A percentile compares a stretch with the other conserved stretches of the same genome.
These are phyloP conservation scores for Wallacemonas sp. DNA, from an alignment of 208 protist genomes.

Conservation along the genomic window DNA sequence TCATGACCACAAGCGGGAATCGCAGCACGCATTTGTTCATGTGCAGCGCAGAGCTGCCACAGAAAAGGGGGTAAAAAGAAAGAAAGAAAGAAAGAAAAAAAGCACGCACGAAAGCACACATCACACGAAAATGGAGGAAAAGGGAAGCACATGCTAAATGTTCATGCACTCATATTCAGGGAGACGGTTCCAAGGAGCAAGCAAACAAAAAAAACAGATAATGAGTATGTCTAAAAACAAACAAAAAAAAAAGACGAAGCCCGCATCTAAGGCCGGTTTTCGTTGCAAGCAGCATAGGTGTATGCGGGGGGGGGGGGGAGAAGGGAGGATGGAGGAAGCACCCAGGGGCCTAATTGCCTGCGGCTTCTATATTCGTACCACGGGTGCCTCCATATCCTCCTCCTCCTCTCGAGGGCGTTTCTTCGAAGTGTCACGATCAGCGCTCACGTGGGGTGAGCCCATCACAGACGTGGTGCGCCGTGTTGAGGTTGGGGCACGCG, in stretches of 20 bases:
- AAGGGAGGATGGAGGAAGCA: no score
- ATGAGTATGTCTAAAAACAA: background rate
- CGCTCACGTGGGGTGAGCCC: constrained; percentile 3
- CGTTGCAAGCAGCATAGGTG: no score
- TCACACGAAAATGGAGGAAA: background rate
- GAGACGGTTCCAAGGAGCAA: no score
- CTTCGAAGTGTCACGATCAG: constrained; percentile 17
- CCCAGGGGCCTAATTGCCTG: no score
- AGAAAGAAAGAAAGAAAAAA: constrained; percentile 13
- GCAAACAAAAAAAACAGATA: constrained; percentile 8
- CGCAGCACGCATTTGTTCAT: background rate
- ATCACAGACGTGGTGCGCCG: background rate
- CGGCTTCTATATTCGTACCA: background rate
- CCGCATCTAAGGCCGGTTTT: no score
- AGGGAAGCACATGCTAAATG: no score
- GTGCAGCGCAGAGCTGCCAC: background rate
- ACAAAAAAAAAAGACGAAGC: constrained; percentile 2
- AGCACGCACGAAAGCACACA: background rate
- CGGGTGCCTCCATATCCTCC: background rate
- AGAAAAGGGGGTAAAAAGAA: constrained; percentile 10
- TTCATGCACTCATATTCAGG: no score
- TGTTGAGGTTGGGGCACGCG: background rate
- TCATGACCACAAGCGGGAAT: no score
- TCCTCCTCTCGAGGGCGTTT: constrained; percentile 31
- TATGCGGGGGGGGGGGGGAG: no score